phyloP scores from a whole-genome alignment of 805 yeast species.

The Metschnikowia kunwiensis region DNA sequence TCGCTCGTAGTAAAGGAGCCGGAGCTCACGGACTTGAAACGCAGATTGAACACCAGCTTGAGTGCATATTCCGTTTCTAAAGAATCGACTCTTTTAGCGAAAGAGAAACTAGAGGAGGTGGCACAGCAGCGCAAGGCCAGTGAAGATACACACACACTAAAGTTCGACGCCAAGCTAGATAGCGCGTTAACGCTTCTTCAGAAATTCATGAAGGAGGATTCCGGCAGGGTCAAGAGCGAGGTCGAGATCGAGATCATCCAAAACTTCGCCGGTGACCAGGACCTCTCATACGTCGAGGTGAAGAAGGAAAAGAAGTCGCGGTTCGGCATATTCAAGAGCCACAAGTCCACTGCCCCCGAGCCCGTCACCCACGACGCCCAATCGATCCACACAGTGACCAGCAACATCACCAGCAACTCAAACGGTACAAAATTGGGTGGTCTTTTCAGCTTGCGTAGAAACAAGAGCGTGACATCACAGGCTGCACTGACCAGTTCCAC shows the following conservation, averaged over 20 bases:
- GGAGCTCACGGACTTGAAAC: constrained; percentile 56
- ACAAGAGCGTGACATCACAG: constrained; percentile 25
- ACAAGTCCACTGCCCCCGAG: constrained; percentile 13
- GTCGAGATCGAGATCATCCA: constrained; percentile 91
- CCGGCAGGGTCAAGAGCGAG: constrained; percentile 67
- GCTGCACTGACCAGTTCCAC: constrained; percentile 19
- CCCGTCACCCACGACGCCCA: constrained; percentile 23
- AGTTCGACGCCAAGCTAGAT: constrained; percentile 52
- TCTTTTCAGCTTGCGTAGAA: constrained; percentile 37
- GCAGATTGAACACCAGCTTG: constrained; percentile 43
- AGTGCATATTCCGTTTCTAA: constrained; percentile 39
- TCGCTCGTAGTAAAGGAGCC: constrained; percentile 55
- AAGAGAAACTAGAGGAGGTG: constrained; percentile 48
- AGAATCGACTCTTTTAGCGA: constrained; percentile 44
- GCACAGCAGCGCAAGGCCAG: constrained; percentile 32
- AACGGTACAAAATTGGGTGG: constrained; percentile 23
- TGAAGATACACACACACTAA: constrained; percentile 40
- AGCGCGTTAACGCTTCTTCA: constrained; percentile 53
- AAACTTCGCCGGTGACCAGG: constrained; percentile 74
- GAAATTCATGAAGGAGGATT: constrained; percentile 70
- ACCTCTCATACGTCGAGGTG: constrained; percentile 55
- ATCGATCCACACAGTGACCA: constrained; percentile 34
- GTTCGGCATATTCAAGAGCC: constrained; percentile 50
- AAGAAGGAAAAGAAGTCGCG: constrained; percentile 53
- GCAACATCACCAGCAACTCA: constrained; percentile 29